Evolutionary conservation across 805 yeast genomes (phyloP), one percentile per base, ranked within the genome.

Genomic region (Wickerhamiella alocasiicola): DNA sequence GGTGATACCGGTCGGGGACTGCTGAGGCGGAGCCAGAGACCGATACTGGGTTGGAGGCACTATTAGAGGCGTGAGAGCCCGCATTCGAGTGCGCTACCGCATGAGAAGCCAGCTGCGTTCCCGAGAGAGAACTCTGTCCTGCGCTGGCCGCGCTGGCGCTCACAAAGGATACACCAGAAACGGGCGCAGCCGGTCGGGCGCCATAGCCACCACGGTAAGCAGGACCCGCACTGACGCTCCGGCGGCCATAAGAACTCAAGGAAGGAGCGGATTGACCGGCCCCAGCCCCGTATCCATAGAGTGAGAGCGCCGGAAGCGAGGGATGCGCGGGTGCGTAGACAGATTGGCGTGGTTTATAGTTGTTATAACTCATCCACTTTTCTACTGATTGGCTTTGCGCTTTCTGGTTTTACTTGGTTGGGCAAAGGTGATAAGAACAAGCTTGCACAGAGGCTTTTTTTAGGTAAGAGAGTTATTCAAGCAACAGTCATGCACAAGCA

Each of bases 1-100:
- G 48, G 30, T 45, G 48, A 31, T 45, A 45, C 13, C 48, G 35
- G 13, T 36, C 44, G 15, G 46, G 46, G 2, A 44, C 39, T n/a
- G 38, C 40, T 7, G 39, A 25, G 9, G 39, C 19, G 5, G 31
- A n/a, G 3, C 31, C 6, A 12, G 39, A 11, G 19, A 21, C 24
- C 15, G 29, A 6, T 15, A n/a, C 7, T 7, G 13, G 11, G 24
- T 18, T 13, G 4, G 31, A 16, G 23, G 31, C 38, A 7, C 29
- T 33, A 16, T 20, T 26, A 6, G 36, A 20, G 36, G 36, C 36
- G 18, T 17, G 13, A 17, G 24, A 20, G 26, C n/a, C 6, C 3
- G 36, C 36, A 16, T 20, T 17, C 26, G 23, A 17, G 18, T 30
- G 23, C n/a, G n/a, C n/a, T n/a, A n/a, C n/a, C n/a, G n/a, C n/a